Percentiles rank a stretch among this genome's conserved stretches.
phyloP scores from a whole-genome alignment of 805 yeast genomes.

The Danielia oregonensis region DNA sequence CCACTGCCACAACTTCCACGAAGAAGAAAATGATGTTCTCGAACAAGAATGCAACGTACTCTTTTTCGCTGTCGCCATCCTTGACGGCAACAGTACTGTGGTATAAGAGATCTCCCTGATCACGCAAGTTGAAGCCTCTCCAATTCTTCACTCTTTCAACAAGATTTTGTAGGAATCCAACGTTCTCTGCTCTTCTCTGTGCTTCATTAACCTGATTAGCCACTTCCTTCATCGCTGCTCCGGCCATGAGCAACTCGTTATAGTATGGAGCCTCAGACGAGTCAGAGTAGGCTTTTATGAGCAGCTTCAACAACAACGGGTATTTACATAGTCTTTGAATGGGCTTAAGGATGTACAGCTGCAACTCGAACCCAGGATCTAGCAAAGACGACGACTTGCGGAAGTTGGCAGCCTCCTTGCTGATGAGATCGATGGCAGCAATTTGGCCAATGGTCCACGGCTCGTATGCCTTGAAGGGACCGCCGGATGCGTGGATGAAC shows the following conservation, averaged over 20 bases:
- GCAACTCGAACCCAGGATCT: constrained; percentile 85
- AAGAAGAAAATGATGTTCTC: constrained; percentile 58
- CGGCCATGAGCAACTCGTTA: constrained; percentile 68
- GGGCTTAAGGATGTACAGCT: constrained; percentile 86
- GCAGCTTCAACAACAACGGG: constrained; percentile 75
- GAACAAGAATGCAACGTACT: constrained; percentile 84
- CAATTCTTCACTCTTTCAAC: constrained; percentile 79
- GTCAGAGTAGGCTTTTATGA: constrained; percentile 55
- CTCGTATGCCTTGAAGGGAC: constrained; percentile 84
- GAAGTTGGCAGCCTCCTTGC: constrained; percentile 56
- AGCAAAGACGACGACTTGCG: constrained; percentile 54
- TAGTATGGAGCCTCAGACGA: constrained; percentile 27
- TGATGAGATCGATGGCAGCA: constrained; percentile 78
- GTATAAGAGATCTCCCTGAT: constrained; percentile 81
- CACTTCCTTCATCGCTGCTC: constrained; percentile 73
- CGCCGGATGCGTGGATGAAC: constrained; percentile 74
- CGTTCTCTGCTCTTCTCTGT: constrained; percentile 87
- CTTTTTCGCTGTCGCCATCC: constrained; percentile 73
- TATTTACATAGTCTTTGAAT: constrained; percentile 95
- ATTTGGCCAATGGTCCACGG: constrained; percentile 92
- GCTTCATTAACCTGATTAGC: constrained; percentile 90
- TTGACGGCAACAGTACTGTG: constrained; percentile 68
- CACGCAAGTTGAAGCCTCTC: constrained; percentile 79
- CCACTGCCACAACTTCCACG: constrained; percentile 25
- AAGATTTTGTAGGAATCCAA: constrained; percentile 63